Conservation (phyloP, 1,284 basidiomycete species). For the Moesziomyces sp. region DNA sequence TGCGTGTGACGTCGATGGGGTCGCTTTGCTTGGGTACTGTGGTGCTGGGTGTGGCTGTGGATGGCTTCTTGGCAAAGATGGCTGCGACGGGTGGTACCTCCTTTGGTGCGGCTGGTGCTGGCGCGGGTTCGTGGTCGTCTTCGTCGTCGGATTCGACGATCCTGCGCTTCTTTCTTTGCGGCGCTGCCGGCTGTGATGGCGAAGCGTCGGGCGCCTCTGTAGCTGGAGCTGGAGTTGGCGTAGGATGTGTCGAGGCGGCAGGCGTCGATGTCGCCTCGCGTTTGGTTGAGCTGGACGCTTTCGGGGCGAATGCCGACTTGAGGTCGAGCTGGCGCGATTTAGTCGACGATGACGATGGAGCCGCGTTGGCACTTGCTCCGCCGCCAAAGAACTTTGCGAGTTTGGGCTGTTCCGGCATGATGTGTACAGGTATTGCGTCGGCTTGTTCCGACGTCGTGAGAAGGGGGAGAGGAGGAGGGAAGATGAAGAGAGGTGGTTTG, state of each 20-base stretch:
- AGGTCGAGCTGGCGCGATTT: slow-evolving; percentile 35
- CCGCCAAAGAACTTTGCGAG: slow-evolving; percentile 43
- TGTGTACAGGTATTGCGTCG: background rate
- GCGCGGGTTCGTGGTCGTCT: slow-evolving; percentile 23
- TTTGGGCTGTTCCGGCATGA: slow-evolving; percentile 46
- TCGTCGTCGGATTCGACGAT: slow-evolving; percentile 69
- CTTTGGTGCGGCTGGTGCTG: slow-evolving; percentile 11
- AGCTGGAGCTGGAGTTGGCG: background rate
- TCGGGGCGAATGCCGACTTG: slow-evolving; percentile 62
- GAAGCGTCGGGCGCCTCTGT: background rate
- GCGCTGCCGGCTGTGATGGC: slow-evolving; percentile 7
- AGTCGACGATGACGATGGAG: slow-evolving; percentile 14
- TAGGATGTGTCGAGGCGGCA: background rate
- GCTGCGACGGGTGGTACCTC: slow-evolving; percentile 17
- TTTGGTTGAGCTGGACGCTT: background rate
- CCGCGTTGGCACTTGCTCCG: background rate
- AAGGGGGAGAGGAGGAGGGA: too few relatives aligned
- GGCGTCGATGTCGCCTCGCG: background rate
- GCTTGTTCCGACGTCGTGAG: too few relatives aligned
- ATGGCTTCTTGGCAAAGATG: slow-evolving; percentile 24
- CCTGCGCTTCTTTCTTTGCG: slow-evolving; percentile 47
- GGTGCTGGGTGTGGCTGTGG: slow-evolving; percentile 12
- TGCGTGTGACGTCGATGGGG: slow-evolving; percentile 38
- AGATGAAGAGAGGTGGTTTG: too few relatives aligned
- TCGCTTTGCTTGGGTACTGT: slow-evolving; percentile 24